Evolutionary conservation across 202 grass and related monocot species (phyloP).

Genomic region (Elaeis oleifera): DNA sequence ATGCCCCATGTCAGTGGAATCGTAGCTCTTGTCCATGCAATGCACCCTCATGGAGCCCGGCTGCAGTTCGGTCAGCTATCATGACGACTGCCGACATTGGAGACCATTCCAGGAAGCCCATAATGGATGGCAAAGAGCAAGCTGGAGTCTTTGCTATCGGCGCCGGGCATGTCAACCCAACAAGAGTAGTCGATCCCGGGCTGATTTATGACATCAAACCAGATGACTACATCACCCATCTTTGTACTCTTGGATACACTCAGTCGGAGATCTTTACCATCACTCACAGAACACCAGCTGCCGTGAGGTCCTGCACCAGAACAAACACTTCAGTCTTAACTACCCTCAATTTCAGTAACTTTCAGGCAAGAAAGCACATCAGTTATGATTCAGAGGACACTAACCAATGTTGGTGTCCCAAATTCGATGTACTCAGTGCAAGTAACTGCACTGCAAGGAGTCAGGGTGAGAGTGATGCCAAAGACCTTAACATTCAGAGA

Average conservation of each 20-base stretch:
- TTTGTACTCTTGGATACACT: constrained; percentile 74
- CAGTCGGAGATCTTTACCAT: constrained; percentile 58
- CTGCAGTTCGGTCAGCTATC: constrained; percentile 66
- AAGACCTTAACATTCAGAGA: constrained; percentile 41
- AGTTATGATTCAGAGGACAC: constrained; percentile 33
- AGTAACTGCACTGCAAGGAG: constrained; percentile 30
- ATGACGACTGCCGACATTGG: constrained; percentile 64
- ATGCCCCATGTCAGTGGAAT: constrained; percentile 72
- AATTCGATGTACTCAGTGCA: constrained; percentile 53
- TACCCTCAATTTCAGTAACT: constrained; percentile 65
- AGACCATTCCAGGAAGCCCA: constrained; percentile 52
- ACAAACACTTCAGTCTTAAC: constrained; percentile 60
- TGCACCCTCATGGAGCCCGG: constrained; percentile 59
- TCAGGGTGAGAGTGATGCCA: constrained; percentile 43
- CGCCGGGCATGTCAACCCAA: constrained; percentile 61
- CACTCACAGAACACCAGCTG: constrained; percentile 59
- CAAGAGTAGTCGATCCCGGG: constrained; percentile 53
- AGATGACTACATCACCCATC: constrained; percentile 64
- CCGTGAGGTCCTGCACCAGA: constrained; percentile 19
- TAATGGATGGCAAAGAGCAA: constrained; percentile 36
- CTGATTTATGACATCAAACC: constrained; percentile 74
- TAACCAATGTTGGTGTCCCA: constrained; percentile 64
- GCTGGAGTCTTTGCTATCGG: constrained; percentile 57
- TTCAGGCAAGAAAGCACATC: constrained; percentile 30
- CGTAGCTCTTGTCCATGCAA: constrained; percentile 45